Conservation (phyloP, 169 alveolate species). For the Cryptosporidium ryanae region DNA sequence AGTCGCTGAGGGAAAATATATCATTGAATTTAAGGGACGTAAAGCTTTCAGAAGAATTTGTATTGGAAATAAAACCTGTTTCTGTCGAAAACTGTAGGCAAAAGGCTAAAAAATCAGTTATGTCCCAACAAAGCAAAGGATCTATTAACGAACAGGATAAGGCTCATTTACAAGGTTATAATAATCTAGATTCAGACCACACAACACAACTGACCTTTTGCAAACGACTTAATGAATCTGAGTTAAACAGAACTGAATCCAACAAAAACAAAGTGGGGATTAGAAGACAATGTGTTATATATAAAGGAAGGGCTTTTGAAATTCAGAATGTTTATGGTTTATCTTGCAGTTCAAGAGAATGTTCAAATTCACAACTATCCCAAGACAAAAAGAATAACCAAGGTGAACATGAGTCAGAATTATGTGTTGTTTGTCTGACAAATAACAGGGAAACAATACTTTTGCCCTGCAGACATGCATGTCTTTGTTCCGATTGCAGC, state of each 20-base stretch:
- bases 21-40: background rate
- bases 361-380: background rate
- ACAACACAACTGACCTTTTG: constrained; percentile 56
- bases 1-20: constrained; percentile 1
- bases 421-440: constrained; percentile 52
- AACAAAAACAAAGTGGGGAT: background rate
- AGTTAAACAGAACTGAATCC: background rate
- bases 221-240: background rate
- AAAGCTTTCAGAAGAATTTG: constrained; percentile 6
- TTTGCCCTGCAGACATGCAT: constrained; percentile 71
- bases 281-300: constrained; percentile 60
- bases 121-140: background rate
- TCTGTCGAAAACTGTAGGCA: background rate
- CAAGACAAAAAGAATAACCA: background rate
- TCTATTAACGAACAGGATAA: too few species aligned
- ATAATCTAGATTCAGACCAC: too few species aligned
- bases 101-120: background rate
- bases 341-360: background rate
- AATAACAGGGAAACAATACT: constrained; percentile 35
- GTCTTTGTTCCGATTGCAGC: constrained; percentile 52
- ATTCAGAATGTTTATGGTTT: constrained; percentile 46
- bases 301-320: constrained; percentile 63
- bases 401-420: constrained; percentile 29
- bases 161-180: too few species aligned
- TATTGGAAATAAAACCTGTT: constrained; percentile 35